Conservation (phyloP, 768 basidiomycete genomes). For the Suillus placidus region DNA sequence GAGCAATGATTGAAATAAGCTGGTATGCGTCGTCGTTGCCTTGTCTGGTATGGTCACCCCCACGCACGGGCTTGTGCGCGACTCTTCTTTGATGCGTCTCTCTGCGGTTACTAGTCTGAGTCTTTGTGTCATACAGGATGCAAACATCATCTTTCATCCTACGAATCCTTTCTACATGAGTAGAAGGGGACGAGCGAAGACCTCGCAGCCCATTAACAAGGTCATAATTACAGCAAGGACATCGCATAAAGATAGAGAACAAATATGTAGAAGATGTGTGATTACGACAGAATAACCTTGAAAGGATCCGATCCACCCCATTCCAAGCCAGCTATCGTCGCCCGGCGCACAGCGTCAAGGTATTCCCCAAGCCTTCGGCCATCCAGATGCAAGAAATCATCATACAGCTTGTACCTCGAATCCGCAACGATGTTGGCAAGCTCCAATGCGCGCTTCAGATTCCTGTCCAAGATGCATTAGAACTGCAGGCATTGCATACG, state of each 20-base stretch:
- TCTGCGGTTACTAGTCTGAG: too few relatives aligned
- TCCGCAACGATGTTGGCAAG: slow-evolving; percentile 88
- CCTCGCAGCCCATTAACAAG: neutral
- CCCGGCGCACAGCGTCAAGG: slow-evolving; percentile 69
- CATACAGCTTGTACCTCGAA: slow-evolving; percentile 81
- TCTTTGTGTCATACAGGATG: neutral
- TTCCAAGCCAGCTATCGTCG: slow-evolving; percentile 72
- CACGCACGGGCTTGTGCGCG: too few relatives aligned
- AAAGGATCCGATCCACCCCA: slow-evolving; percentile 80
- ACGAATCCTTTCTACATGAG: neutral
- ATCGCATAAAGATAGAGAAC: neutral
- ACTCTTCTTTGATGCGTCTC: too few relatives aligned
- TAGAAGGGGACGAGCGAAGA: neutral
- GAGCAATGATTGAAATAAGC: too few relatives aligned
- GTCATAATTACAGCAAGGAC: neutral
- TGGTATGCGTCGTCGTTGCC: too few relatives aligned
- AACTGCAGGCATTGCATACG: neutral
- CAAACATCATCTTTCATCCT: neutral
- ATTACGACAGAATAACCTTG: slow-evolving; percentile 40
- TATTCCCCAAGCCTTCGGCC: slow-evolving; percentile 72
- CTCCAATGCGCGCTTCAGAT: slow-evolving; percentile 72
- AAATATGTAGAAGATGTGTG: neutral
- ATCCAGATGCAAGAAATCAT: slow-evolving; percentile 71
- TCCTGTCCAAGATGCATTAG: slow-evolving; percentile 45
- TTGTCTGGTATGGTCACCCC: too few relatives aligned